These are phyloP conservation scores for Exobasidium cylindrosporum DNA, from an alignment of 1,284 basidiomycete genomes.

Conservation along the genomic window DNA sequence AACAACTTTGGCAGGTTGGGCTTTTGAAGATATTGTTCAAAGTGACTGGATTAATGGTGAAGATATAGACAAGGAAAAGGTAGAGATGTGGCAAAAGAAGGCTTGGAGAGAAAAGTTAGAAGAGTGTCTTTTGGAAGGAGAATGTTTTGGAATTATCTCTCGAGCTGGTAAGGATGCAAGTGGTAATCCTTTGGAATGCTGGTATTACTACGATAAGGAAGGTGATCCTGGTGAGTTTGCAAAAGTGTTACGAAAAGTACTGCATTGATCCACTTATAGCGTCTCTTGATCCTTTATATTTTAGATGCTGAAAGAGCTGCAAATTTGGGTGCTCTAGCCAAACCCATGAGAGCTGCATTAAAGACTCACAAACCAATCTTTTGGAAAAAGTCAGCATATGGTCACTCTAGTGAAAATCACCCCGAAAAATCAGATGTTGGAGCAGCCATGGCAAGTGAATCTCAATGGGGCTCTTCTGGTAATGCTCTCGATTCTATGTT, in stretches of 20 bases:
- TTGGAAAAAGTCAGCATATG: constrained; percentile 45
- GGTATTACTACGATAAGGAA: constrained; percentile 54
- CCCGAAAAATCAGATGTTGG: background rate
- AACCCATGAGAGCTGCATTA: constrained; percentile 52
- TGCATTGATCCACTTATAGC: no score
- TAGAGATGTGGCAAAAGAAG: constrained; percentile 23
- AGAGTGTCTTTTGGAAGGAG: constrained; percentile 35
- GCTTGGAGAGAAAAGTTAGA: constrained; percentile 52
- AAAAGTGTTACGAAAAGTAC: no score
- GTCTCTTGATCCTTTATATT: background rate
- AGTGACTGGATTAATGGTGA: constrained; percentile 30
- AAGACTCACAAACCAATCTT: constrained; percentile 53
- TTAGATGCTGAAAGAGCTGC: constrained; percentile 44
- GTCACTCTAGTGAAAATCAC: background rate
- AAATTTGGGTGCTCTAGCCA: constrained; percentile 49
- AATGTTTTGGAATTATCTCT: constrained; percentile 52
- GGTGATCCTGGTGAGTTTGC: constrained; percentile 26
- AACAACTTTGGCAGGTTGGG: constrained; percentile 28
- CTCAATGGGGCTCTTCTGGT: constrained; percentile 13
- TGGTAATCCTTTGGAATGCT: constrained; percentile 51
- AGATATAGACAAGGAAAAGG: constrained; percentile 16
- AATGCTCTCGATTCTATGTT: background rate
- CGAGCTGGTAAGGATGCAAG: constrained; percentile 50
- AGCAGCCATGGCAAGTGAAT: constrained; percentile 4
- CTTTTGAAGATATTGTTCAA: background rate